phyloP scores from a whole-genome alignment of 208 protist species.

The Leishmania turanica region DNA sequence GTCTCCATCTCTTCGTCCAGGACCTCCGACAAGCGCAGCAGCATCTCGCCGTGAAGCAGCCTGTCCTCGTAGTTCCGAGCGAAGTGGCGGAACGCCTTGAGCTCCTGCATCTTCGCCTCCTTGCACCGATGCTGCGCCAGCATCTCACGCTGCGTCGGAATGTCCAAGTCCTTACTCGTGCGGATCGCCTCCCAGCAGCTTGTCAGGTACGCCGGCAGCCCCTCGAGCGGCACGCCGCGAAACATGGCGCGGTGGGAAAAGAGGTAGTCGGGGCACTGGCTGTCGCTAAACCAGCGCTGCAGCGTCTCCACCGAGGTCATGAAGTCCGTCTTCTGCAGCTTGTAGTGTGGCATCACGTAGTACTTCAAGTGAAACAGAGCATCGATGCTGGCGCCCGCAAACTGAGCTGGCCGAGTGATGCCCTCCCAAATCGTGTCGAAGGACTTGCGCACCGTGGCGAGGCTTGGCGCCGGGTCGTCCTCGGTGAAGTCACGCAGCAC shows the following conservation, averaged over 20 bases:
- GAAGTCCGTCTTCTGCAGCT: slow-evolving; percentile 78
- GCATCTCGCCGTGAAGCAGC: slow-evolving; percentile 63
- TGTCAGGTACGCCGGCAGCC: slow-evolving; percentile 80
- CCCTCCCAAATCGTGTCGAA: slow-evolving; percentile 95
- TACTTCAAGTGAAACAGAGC: slow-evolving; percentile 73
- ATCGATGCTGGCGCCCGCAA: slow-evolving; percentile 62
- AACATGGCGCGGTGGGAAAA: slow-evolving; percentile 76
- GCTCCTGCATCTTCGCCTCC: slow-evolving; percentile 73
- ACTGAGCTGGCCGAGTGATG: slow-evolving; percentile 71
- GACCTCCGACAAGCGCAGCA: slow-evolving; percentile 50
- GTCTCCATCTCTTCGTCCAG: slow-evolving; percentile 66
- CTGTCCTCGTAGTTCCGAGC: slow-evolving; percentile 54
- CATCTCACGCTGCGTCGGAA: slow-evolving; percentile 97
- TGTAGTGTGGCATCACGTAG: slow-evolving; percentile 86
- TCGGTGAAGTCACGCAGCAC: slow-evolving; percentile 96
- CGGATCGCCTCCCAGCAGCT: slow-evolving; percentile 94
- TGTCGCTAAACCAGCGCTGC: slow-evolving; percentile 64
- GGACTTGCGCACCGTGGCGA: slow-evolving; percentile 83
- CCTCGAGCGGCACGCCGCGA: slow-evolving; percentile 84
- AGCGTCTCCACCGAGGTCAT: slow-evolving; percentile 42
- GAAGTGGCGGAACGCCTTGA: slow-evolving; percentile 52
- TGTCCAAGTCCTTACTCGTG: slow-evolving; percentile 96
- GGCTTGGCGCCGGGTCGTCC: slow-evolving; percentile 73
- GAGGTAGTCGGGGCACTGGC: slow-evolving; percentile 51
- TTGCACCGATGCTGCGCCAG: slow-evolving; percentile 95